phyloP scores from a whole-genome alignment of 331 rosid genomes.

The Quercus tomentella region DNA sequence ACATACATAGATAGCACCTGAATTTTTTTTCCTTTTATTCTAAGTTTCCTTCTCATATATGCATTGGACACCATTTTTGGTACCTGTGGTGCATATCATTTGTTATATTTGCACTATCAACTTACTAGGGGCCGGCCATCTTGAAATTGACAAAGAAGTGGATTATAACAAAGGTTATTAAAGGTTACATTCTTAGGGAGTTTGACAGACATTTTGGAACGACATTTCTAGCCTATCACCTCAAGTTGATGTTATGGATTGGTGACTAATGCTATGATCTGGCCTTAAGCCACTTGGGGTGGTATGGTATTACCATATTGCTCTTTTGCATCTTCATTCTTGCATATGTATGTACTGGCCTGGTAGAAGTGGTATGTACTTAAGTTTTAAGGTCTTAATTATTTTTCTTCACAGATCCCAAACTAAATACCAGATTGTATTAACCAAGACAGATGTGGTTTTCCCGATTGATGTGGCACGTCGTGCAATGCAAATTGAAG shows the following conservation, averaged over 20 bases:
- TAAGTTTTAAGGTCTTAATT: conserved; percentile 8
- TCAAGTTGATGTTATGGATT: neutral
- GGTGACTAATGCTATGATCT: neutral
- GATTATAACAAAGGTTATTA: neutral
- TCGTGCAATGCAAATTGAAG: conserved; percentile 89
- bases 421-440: conserved; percentile 83
- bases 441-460: conserved; percentile 74
- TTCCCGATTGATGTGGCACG: conserved; percentile 95
- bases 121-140: neutral
- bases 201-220: neutral
- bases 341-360: neutral
- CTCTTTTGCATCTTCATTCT: neutral
- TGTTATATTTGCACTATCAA: neutral
- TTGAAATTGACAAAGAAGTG: neutral
- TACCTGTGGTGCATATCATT: neutral
- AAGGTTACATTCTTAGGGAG: neutral
- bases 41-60: neutral
- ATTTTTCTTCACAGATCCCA: conserved; percentile 54
- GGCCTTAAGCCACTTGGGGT: neutral
- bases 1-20: neutral
- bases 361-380: neutral
- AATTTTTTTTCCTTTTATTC: too few relatives aligned
- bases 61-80: neutral
- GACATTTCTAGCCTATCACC: neutral
- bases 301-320: neutral